These are phyloP conservation scores for Daldinia vernicosa DNA, from an alignment of 495 filamentous ascomycete genomes.

Conservation along the genomic window DNA sequence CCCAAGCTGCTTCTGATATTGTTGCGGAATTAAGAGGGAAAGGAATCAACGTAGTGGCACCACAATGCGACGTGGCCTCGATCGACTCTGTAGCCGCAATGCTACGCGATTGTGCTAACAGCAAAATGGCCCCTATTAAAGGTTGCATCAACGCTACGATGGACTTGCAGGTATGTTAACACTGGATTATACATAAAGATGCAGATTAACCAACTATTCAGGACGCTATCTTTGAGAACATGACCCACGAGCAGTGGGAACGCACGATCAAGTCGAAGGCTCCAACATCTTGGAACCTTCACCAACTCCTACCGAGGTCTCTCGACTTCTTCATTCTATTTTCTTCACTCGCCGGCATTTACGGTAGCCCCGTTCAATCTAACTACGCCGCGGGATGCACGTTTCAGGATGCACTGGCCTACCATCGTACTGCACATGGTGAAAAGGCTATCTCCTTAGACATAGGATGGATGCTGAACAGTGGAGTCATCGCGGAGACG, in stretches of 20 bases:
- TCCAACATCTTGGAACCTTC: constrained; percentile 56
- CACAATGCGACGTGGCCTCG: no score
- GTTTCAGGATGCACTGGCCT: constrained; percentile 56
- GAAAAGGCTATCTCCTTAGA: constrained; percentile 52
- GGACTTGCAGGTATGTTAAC: no score
- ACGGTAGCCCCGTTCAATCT: constrained; percentile 60
- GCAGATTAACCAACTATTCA: background rate
- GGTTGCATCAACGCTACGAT: no score
- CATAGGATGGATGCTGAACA: constrained; percentile 49
- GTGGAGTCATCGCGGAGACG: constrained; percentile 35
- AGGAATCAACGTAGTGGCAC: no score
- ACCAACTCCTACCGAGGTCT: constrained; percentile 46
- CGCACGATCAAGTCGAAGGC: constrained; percentile 51
- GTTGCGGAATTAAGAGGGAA: no score
- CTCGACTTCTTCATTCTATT: constrained; percentile 66
- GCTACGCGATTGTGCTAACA: no score
- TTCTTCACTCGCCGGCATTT: constrained; percentile 53
- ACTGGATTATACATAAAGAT: no score
- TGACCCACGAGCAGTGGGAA: constrained; percentile 52
- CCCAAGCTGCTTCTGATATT: no score
- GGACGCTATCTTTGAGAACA: constrained; percentile 57
- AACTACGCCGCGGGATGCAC: constrained; percentile 65
- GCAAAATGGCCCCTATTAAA: no score
- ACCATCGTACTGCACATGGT: constrained; percentile 39
- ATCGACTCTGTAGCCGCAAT: no score